Evolutionary conservation across 345 rosid species (phyloP).

Genomic region (Viola odorata): DNA sequence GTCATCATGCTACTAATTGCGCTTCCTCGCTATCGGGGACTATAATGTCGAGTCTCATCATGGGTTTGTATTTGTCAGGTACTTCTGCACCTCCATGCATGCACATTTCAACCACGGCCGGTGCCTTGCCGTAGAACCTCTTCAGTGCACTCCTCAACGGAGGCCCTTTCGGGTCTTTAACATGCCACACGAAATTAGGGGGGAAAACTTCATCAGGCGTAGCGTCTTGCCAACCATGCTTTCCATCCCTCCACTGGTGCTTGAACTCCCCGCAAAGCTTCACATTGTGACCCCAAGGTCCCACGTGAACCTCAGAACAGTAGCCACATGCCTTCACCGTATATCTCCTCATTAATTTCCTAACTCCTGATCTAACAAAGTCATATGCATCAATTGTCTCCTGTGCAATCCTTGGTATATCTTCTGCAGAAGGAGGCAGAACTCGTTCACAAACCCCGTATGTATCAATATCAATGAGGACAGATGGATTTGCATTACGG

Average conservation of each 20-base stretch:
- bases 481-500: conserved; percentile 36
- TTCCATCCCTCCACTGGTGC: conserved; percentile 99
- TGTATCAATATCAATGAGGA: conserved; percentile 62
- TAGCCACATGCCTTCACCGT: conserved; percentile 92
- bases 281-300: conserved; percentile 92
- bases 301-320: conserved; percentile 85
- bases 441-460: conserved; percentile 48
- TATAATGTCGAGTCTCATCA: conserved; percentile 95
- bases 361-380: conserved; percentile 55
- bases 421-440: conserved; percentile 47
- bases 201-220: conserved; percentile 67
- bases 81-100: conserved; percentile 65
- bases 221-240: conserved; percentile 89
- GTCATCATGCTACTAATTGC: conserved; percentile 44
- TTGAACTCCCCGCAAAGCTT: conserved; percentile 88
- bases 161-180: conserved; percentile 56
- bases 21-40: conserved; percentile 73
- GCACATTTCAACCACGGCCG: conserved; percentile 78
- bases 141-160: conserved; percentile 51
- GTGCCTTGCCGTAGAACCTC: conserved; percentile 83
- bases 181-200: conserved; percentile 76
- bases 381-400: conserved; percentile 72
- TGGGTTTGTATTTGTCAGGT: conserved; percentile 59
- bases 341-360: conserved; percentile 59
- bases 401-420: conserved; percentile 60